phyloP scores from a whole-genome alignment of 139 green algal species.

The Prasinococcaceae sp. region DNA sequence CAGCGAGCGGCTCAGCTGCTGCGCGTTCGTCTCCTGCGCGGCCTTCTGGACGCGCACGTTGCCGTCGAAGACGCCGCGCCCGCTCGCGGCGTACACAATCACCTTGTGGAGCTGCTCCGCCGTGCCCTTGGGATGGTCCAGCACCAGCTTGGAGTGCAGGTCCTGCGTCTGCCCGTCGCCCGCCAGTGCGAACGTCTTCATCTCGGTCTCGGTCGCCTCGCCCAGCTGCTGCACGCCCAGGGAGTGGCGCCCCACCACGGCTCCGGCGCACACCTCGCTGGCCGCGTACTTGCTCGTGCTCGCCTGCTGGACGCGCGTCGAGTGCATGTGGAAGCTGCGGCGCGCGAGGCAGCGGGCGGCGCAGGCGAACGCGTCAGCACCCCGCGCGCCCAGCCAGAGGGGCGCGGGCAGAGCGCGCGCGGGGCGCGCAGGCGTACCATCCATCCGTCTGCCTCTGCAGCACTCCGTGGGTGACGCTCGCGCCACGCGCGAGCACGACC shows the following conservation, averaged over 20 bases:
- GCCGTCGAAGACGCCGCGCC: conserved; percentile 88
- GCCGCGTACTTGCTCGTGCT: conserved; percentile 48
- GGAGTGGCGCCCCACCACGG: conserved; percentile 64
- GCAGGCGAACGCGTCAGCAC: background rate
- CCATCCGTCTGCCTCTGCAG: conserved; percentile 17
- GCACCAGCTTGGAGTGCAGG: conserved; percentile 55
- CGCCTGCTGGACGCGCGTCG: conserved; percentile 59
- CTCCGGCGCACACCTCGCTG: conserved; percentile 58
- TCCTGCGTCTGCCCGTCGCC: conserved; percentile 81
- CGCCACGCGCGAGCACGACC: conserved; percentile 37
- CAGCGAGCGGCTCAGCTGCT: conserved; percentile 86
- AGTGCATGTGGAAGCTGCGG: conserved; percentile 48
- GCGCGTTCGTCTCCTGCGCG: conserved; percentile 89
- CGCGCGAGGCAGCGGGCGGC: background rate
- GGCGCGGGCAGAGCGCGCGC: background rate
- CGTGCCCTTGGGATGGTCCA: conserved; percentile 24
- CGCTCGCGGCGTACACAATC: conserved; percentile 65
- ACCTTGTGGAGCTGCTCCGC: conserved; percentile 94
- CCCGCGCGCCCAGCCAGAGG: background rate
- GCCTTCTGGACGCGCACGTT: conserved; percentile 79
- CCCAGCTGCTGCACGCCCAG: conserved; percentile 57
- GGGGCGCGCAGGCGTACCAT: conserved; percentile 1
- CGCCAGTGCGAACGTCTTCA: conserved; percentile 65
- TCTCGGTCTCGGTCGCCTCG: conserved; percentile 33
- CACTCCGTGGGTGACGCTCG: conserved; percentile 41